Base-by-base conservation (phyloP, 164 flowering plant species). In the Liriodendron chinense region DNA sequence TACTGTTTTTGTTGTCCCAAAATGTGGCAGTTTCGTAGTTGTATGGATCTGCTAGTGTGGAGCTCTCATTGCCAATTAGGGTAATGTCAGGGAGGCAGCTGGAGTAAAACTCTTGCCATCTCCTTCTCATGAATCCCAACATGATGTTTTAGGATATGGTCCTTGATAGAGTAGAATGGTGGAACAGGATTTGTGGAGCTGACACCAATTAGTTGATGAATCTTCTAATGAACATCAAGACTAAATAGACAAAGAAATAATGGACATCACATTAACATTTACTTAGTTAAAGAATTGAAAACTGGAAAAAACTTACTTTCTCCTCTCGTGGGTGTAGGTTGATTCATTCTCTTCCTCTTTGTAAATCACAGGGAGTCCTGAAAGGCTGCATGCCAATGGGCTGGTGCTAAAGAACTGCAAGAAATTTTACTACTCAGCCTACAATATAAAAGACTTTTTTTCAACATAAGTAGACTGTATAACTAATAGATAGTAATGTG, bases 321-420 rank as follows among this genome's bases (percentile, higher is more conserved):
- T 83, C 69, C 70, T 73, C 12, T 82, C 85, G 63, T 69, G 57
- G 47, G 76, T 66, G 26, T 74, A 72, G 68, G 16, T 56, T 13
- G 74, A 62, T 24, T 86, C 88, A 25, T 87, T 90, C 2, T 86
- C 90, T 50, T 86, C 81, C 25, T 70, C 69, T 63, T 74, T 78
- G 74, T 75, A 67, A 24, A 89, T 49, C 23, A 80, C 82, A n/a
- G 96, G 96, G 18, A 92, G 84, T 26, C 84, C 94, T 16, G 91
- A 85, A 56, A 86, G 85, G 47, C 78, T 86, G 69, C 96, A 92
- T 9, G 92, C 86, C 80, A 85, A 78, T 57, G 96, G 96, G 76
- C 86, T 86, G 70, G 89, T 79, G 71, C 72, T 72, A 73, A 92
- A 92, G 84, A 90, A 92, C 96, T 92, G 89, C 78, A 67, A 72